phyloP scores from a whole-genome alignment of 768 basidiomycete genomes.

The Coprinopsis strossmayeri region DNA sequence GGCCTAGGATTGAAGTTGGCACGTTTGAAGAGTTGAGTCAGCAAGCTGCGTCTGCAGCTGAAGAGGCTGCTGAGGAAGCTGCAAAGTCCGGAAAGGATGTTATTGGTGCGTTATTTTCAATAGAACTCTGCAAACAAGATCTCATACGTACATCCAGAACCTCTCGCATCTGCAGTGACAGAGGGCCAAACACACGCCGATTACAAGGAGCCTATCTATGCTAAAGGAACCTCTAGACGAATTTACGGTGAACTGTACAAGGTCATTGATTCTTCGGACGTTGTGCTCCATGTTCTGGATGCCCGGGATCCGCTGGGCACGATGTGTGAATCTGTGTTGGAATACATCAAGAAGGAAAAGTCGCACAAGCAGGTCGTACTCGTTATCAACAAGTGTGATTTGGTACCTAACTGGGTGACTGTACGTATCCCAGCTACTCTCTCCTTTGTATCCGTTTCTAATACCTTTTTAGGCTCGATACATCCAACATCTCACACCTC shows the following conservation, averaged over 20 bases:
- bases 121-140: too few relatives aligned
- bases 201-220: slow-evolving; percentile 84
- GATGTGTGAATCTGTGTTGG: slow-evolving; percentile 88
- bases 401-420: slow-evolving; percentile 98
- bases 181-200: slow-evolving; percentile 67
- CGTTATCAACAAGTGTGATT: slow-evolving; percentile 96
- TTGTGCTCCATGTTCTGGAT: slow-evolving; percentile 91
- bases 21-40: slow-evolving; percentile 87
- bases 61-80: slow-evolving; percentile 43
- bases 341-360: slow-evolving; percentile 93
- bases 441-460: neutral
- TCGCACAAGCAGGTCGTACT: slow-evolving; percentile 96
- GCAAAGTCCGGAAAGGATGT: slow-evolving; percentile 29
- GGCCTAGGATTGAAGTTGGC: slow-evolving; percentile 80
- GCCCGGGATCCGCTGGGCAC: slow-evolving; percentile 95
- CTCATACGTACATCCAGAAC: slow-evolving; percentile 26
- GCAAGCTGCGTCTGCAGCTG: slow-evolving; percentile 47
- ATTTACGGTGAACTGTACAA: slow-evolving; percentile 99
- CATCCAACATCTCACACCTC: slow-evolving; percentile 90
- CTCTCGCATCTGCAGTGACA: slow-evolving; percentile 39
- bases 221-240: slow-evolving; percentile 90
- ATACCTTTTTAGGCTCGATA: slow-evolving; percentile 68
- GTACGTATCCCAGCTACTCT: slow-evolving; percentile 41
- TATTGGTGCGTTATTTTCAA: slow-evolving; percentile 31
- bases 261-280: slow-evolving; percentile 97